Conservation (phyloP, 768 basidiomycete genomes). For the Tricholoma flavovirens region DNA sequence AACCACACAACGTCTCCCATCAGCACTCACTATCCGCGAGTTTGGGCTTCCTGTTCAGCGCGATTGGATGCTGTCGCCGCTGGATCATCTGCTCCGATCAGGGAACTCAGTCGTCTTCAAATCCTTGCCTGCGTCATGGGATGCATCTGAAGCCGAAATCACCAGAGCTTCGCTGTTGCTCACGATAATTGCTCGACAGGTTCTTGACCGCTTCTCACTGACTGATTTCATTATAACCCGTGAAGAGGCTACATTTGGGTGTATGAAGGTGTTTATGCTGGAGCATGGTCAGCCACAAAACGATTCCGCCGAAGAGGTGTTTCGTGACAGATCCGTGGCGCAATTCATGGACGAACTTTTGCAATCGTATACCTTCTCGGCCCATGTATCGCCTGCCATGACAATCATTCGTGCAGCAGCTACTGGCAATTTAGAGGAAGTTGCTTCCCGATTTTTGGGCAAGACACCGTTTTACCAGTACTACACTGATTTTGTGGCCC, state of each 20-base stretch:
- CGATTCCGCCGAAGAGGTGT: constrained; percentile 61
- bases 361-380: constrained; percentile 41
- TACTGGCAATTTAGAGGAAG: constrained; percentile 42
- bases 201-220: constrained; percentile 38
- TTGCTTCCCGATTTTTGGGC: constrained; percentile 56
- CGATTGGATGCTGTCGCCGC: constrained; percentile 66
- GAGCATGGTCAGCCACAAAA: constrained; percentile 70
- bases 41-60: constrained; percentile 42
- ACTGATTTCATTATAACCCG: constrained; percentile 37
- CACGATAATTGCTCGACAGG: constrained; percentile 42
- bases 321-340: constrained; percentile 64
- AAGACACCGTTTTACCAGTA: constrained; percentile 86
- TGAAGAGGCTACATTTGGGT: constrained; percentile 61
- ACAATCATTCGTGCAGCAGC: constrained; percentile 13
- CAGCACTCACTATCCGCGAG: constrained; percentile 17
- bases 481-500: constrained; percentile 82
- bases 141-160: constrained; percentile 73
- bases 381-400: constrained; percentile 14
- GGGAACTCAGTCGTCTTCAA: constrained; percentile 65
- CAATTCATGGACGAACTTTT: constrained; percentile 57
- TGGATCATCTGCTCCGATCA: constrained; percentile 79
- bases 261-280: constrained; percentile 95
- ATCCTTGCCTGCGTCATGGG: constrained; percentile 63
- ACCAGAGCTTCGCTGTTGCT: constrained; percentile 64
- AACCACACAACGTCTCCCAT: constrained; percentile 49